Evolutionary conservation across 257 asterid species (phyloP), one percentile per base, ranked within the genome.

Genomic region (Perilla frutescens): DNA sequence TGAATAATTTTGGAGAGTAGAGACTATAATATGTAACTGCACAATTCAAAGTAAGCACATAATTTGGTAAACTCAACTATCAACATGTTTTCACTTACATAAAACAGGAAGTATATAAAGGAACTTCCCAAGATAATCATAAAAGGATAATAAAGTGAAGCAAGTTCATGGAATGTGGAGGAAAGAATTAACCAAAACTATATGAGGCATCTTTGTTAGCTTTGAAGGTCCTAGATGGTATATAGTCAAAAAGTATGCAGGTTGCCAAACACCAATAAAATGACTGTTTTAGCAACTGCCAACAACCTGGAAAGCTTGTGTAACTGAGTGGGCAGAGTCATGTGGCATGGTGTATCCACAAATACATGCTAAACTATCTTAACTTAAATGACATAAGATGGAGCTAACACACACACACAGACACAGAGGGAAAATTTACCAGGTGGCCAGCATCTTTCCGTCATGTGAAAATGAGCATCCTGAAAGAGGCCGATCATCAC

Each of bases 401-500:
- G n/a, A 10, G 56, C 26, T 26, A 40, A 15, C 7, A 13, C 66
- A 60, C 70, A 60, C 51, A 64, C 51, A 20, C 26, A 20, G 0
- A 20, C 26, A 20, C 26, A 20, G 0, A 20, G 26, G 60, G 60
- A 60, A 54, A 68, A 40, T 39, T 12, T 84, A 94, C 99, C 99
- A 91, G 77, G 99, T 94, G 47, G 97, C 99, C 68, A 93, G 96
- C 90, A 88, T 84, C 77, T 80, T 83, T 49, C 97, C 97, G 29
- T 93, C 96, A 63, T 81, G 86, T 40, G 97, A 89, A 77, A 93
- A 64, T 14, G 97, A 91, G 80, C 97, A 91, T 20, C 96, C 97
- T 5, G 96, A 88, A 68, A 93, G 97, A 11, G 97, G 98, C 26
- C 98, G 89, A 74, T 89, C 97, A 75, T 91, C 98, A 64, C 98